Evolutionary conservation across 352 stramenopile genomes (phyloP).

Genomic region (Pythium biforme): DNA sequence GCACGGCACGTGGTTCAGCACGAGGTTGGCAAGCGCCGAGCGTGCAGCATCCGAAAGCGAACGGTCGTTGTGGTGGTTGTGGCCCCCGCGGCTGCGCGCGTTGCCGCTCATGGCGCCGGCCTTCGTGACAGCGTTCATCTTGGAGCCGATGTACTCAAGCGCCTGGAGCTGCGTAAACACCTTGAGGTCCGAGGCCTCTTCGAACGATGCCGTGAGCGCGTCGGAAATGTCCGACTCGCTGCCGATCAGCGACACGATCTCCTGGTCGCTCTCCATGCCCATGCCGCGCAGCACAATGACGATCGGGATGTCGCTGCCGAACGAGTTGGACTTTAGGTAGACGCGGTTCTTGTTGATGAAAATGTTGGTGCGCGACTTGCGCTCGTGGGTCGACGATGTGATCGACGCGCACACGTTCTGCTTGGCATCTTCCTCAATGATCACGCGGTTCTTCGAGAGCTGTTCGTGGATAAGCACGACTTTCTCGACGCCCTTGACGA

Average conservation of each 20-base stretch:
- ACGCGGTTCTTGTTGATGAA: slow-evolving; percentile 96
- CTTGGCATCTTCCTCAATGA: slow-evolving; percentile 97
- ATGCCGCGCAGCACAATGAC: slow-evolving; percentile 97
- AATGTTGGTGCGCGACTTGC: slow-evolving; percentile 97
- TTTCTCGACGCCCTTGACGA: slow-evolving; percentile 98
- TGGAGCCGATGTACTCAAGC: slow-evolving; percentile 96
- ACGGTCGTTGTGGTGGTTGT: slow-evolving; percentile 40
- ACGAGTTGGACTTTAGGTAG: slow-evolving; percentile 99
- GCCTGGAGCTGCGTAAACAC: slow-evolving; percentile 96
- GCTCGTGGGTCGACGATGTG: slow-evolving; percentile 98
- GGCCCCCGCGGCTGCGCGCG: slow-evolving; percentile 33
- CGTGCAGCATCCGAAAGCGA: slow-evolving; percentile 93
- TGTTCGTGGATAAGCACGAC: slow-evolving; percentile 99
- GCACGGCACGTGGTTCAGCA: slow-evolving; percentile 99
- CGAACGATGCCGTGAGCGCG: slow-evolving; percentile 93
- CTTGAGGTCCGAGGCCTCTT: slow-evolving; percentile 94
- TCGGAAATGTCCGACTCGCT: slow-evolving; percentile 94
- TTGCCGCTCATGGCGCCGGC: slow-evolving; percentile 43
- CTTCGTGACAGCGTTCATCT: slow-evolving; percentile 89
- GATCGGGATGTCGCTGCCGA: slow-evolving; percentile 96
- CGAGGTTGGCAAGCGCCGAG: slow-evolving; percentile 97
- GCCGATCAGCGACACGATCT: slow-evolving; percentile 96
- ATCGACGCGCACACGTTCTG: slow-evolving; percentile 93
- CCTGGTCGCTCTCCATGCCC: slow-evolving; percentile 97
- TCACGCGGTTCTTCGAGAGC: slow-evolving; percentile 99